phyloP scores from a whole-genome alignment of 345 rosid genomes.

The Bruguiera sexangula region DNA sequence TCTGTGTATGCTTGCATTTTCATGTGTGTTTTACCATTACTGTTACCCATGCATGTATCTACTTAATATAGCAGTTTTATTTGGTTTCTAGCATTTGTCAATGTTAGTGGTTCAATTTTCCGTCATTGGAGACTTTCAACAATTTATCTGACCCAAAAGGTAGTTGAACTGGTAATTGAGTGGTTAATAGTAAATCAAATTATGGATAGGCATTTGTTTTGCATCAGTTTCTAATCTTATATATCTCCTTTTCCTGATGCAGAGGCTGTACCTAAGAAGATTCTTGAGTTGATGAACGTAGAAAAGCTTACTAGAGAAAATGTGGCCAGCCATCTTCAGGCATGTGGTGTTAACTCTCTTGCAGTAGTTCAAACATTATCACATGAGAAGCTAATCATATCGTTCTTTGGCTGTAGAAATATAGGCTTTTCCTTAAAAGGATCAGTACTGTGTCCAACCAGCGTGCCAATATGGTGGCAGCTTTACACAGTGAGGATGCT shows the following conservation, averaged over 20 bases:
- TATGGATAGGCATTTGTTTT: background rate
- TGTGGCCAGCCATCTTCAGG: conserved; percentile 40
- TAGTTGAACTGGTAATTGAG: background rate
- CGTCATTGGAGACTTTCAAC: too few relatives aligned
- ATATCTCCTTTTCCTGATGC: conserved; percentile 8
- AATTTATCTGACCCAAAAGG: background rate
- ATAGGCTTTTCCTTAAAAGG: conserved; percentile 71
- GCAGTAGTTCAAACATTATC: conserved; percentile 1
- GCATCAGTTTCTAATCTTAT: background rate
- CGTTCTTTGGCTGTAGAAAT: conserved; percentile 51
- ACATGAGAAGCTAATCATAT: conserved; percentile 20
- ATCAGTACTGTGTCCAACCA: conserved; percentile 59
- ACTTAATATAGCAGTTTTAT: too few relatives aligned
- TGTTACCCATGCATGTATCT: too few relatives aligned
- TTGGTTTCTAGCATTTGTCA: too few relatives aligned
- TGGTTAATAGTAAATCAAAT: background rate
- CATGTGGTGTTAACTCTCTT: background rate
- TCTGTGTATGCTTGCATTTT: too few relatives aligned
- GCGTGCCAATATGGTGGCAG: conserved; percentile 62
- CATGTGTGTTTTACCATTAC: too few relatives aligned
- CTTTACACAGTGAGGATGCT: conserved; percentile 47
- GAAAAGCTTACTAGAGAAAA: conserved; percentile 37
- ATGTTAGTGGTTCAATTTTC: too few relatives aligned
- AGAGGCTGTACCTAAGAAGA: conserved; percentile 40
- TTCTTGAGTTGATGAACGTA: conserved; percentile 34